Evolutionary conservation across 1,284 basidiomycete species (phyloP), one percentile per base, ranked within the genome.

Genomic region (Ustilago curta): DNA sequence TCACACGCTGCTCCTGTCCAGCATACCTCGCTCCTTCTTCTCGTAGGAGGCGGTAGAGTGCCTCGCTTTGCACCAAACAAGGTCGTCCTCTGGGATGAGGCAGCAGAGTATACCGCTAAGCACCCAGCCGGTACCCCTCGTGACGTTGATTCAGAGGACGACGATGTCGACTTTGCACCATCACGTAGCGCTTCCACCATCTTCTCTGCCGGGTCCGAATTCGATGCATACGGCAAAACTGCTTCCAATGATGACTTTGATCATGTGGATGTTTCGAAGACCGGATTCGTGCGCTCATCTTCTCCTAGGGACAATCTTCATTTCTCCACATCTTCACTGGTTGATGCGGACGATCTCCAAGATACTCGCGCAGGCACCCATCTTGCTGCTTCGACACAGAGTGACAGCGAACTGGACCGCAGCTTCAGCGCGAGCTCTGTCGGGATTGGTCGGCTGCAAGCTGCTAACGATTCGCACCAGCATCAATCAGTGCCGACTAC

Each of bases 11-110:
- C 70, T 14, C 66, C 79, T 2, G 53, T 82, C 12, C 66, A 78
- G 43, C 62, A 72, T 37, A 61, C 77, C 14, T 81, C 79, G 2
- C 72, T 82, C 19, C 68, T 81, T 25, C 68, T 81, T 6, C 70
- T 82, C 8, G 80, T 82, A 7, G 80, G 80, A 7, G 80, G 80
- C 25, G 80, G 80, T 16, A 37, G 75, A 3, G 79, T 81, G 19
- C 80, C 80, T 16, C 65, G 73, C 39, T 82, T 78, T 52, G 78
- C 80, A 25, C 80, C 80, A 18, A 82, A 81, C 61, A 82, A 82
- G 56, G 78, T 82, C 32, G 43, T 82, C 12, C 49, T 82, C 8
- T 82, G 80, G 80, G 80, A 82, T 43, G 76, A 82, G 45, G 73
- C 70, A 9, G 78, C 79, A 18, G 56, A 63, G 19, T 62, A 64